Conservation (phyloP, 2,329 filamentous ascomycete species). For the Rhynchosporium graminicola region DNA sequence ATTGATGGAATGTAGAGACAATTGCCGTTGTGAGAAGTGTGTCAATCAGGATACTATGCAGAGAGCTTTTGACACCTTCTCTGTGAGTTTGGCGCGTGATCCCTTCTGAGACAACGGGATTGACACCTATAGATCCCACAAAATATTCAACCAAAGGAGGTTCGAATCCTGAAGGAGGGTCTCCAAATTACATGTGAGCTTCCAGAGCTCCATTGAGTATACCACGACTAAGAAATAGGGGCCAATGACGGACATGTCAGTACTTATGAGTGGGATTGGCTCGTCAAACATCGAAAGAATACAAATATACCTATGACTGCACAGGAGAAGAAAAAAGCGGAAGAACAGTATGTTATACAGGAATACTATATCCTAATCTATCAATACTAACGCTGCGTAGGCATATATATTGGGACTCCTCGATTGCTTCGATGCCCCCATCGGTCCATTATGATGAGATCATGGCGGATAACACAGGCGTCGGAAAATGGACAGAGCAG, state of each 20-base stretch:
- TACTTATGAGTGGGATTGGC: conserved; percentile 65
- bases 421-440: conserved; percentile 52
- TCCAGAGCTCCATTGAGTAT: neutral
- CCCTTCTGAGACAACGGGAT: too few species aligned
- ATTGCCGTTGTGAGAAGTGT: conserved; percentile 69
- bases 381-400: conserved; percentile 36
- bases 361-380: conserved; percentile 20
- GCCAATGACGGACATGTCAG: conserved; percentile 67
- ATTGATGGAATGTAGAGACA: conserved; percentile 49
- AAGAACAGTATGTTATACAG: conserved; percentile 33
- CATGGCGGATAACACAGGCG: conserved; percentile 55
- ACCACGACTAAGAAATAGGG: conserved; percentile 46
- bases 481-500: conserved; percentile 62
- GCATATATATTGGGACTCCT: conserved; percentile 43
- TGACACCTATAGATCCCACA: conserved; percentile 46
- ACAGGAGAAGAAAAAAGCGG: conserved; percentile 38
- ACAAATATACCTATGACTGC: conserved; percentile 32
- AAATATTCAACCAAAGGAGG: conserved; percentile 42
- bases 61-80: conserved; percentile 67
- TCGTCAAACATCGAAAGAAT: conserved; percentile 49
- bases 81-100: conserved; percentile 46
- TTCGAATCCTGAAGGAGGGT: conserved; percentile 42
- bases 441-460: conserved; percentile 61
- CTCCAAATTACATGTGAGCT: conserved; percentile 53
- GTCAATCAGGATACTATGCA: conserved; percentile 72